These are phyloP conservation scores for Abortiporus biennis DNA, from an alignment of 1,284 basidiomycete genomes.

Conservation along the genomic window DNA sequence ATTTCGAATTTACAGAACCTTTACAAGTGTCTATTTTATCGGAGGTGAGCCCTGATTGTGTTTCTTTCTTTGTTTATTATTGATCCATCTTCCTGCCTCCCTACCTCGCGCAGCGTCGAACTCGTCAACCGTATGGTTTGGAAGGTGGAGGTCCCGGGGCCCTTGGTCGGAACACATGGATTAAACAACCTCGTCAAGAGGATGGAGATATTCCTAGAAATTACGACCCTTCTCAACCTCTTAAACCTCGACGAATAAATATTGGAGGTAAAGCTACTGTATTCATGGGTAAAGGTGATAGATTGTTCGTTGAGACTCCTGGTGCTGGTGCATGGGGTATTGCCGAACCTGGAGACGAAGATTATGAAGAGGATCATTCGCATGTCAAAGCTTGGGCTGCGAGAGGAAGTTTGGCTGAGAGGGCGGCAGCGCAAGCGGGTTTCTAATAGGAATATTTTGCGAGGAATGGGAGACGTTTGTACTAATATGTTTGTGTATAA, in stretches of 20 bases:
- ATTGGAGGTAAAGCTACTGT: constrained; percentile 90
- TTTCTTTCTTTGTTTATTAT: neutral
- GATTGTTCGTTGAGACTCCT: constrained; percentile 81
- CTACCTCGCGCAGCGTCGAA: constrained; percentile 55
- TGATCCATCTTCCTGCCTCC: neutral
- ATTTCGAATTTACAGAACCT: constrained; percentile 83
- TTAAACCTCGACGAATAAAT: constrained; percentile 64
- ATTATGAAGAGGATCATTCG: constrained; percentile 19
- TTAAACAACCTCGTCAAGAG: constrained; percentile 66
- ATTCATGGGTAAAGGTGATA: constrained; percentile 82
- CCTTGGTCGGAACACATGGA: constrained; percentile 86
- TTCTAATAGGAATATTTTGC: constrained; percentile 29
- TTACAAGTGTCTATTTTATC: constrained; percentile 86
- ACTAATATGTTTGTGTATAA: neutral
- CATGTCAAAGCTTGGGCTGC: constrained; percentile 59
- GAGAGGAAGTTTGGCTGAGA: constrained; percentile 68
- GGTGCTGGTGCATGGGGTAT: constrained; percentile 90
- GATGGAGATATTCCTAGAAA: constrained; percentile 54
- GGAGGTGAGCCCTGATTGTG: constrained; percentile 51
- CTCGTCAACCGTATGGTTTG: constrained; percentile 86
- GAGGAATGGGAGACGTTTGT: neutral
- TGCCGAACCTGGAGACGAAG: constrained; percentile 28
- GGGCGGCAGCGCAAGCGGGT: constrained; percentile 61
- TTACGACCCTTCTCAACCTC: constrained; percentile 2
- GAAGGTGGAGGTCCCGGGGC: constrained; percentile 78